Base-by-base conservation (phyloP, 1,284 basidiomycete genomes). In the Cystobasidium sp. region DNA sequence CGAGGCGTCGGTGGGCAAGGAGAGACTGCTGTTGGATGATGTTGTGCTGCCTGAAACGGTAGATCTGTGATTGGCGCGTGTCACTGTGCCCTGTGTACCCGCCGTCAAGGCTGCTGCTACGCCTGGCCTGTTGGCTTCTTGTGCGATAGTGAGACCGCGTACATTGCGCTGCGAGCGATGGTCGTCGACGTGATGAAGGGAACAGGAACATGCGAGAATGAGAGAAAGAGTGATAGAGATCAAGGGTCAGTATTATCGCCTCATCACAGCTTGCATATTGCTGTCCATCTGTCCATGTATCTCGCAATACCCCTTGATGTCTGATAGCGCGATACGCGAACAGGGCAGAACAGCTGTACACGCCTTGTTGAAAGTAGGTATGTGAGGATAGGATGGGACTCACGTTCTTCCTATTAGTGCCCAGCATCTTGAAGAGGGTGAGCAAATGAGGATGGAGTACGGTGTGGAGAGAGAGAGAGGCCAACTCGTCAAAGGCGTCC, bases 91-190 rank as follows among this genome's bases (percentile, higher is more conserved):
- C 39, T 52, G 47, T 20, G 59, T 39, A 18, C 43, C 31, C 12
- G 47, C 18, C 1, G 69, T 62, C 37, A 49, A 46, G 24, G 53
- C 66, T 22, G 66, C 55, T 55, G 52, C 52, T 56, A 44, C 55
- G 49, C 70, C 66, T 31, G 75, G 75, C 61, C 68, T 76, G 52
- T 61, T 41, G 22, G 75, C 75, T 31, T 70, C 68, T 46, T 76
- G 64, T 9, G 58, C 59, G 37, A 76, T 73, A 55, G 74, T 73
- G 18, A 76, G 71, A 44, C 75, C 75, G 46, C 71, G 74, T 65
- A 76, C 53, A 53, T 76, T 76, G 56, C 75, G 69, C 70, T 76
- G 52, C 18, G n/a, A n/a, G n/a, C n/a, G n/a, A n/a, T n/a, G n/a
- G n/a, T n/a, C n/a, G n/a, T n/a, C n/a, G n/a, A n/a, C n/a, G n/a